phyloP scores from a whole-genome alignment of 495 filamentous ascomycete species.

The Staphylotrichum longicolle region DNA sequence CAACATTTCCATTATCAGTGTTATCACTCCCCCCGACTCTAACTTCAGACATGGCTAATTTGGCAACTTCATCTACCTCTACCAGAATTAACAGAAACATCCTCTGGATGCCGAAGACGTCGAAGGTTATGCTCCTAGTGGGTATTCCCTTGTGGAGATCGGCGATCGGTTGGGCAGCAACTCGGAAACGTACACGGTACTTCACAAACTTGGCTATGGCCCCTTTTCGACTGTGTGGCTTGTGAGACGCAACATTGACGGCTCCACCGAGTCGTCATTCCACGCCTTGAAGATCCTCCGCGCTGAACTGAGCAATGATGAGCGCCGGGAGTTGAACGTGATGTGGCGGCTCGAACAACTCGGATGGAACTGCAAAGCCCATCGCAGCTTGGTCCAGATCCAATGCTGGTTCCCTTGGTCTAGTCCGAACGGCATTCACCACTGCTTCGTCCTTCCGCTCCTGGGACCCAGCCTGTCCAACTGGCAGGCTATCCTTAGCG shows the following conservation, averaged over 20 bases:
- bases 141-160: slow-evolving; percentile 17
- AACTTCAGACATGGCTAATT: too few relatives aligned
- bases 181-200: slow-evolving; percentile 36
- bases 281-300: slow-evolving; percentile 1
- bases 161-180: slow-evolving; percentile 33
- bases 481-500: not conserved
- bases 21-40: too few relatives aligned
- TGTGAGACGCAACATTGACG: slow-evolving; percentile 18
- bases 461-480: not conserved
- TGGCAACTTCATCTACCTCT: not conserved
- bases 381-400: too few relatives aligned
- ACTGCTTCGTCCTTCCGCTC: not conserved
- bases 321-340: too few relatives aligned
- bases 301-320: too few relatives aligned
- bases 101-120: not conserved
- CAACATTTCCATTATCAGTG: too few relatives aligned
- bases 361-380: too few relatives aligned
- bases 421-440: too few relatives aligned
- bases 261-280: not conserved
- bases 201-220: slow-evolving; percentile 51
- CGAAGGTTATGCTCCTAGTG: not conserved
- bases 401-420: too few relatives aligned
- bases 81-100: too few relatives aligned
- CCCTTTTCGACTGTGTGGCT: slow-evolving; percentile 52
- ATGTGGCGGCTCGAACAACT: too few relatives aligned